Evolutionary conservation across 768 basidiomycete species (phyloP), one percentile per base, ranked within the genome.

Genomic region (Hericium erinaceus): DNA sequence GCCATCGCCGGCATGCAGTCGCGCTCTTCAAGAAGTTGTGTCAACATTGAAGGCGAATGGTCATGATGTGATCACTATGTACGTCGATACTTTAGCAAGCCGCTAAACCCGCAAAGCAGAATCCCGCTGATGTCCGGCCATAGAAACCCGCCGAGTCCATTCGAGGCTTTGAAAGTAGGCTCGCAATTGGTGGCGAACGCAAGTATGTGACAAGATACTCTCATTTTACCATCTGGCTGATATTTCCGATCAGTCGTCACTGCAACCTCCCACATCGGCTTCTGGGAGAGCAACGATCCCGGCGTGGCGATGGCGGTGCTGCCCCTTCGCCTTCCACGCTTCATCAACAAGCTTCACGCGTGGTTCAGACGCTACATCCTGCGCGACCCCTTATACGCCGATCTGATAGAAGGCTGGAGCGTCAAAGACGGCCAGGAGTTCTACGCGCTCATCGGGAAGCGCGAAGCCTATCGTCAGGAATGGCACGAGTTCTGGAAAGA

Each of bases 1-100:
- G 28, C 80, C 82, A 2, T 83, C 84, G 2, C 84, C 84, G 1
- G 78, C 84, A 0, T 84, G 82, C 58, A 65, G 67, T 33, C 75
- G 84, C n/a, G 83, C 80, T 15, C 70, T 85, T 9, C 62, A 74
- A 39, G 69, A 60, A 22, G 80, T 82, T 1, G 75, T 77, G 1
- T 70, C 76, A 0, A 67, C 69, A 4, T 68, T 85, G 18, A 57
- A 70, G 37, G 73, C 69, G 37, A 59, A 76, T 12, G 82, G 82
- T 0, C 79, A 85, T 37, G 71, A 78, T 48, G 68, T 83, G 6
- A 67, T 81, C 12, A 72, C 80, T 44, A 78, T 87, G 85, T 78
- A 63, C 46, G 16, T 24, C 11, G 33, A 33, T 10, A 2, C 52
- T 26, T 26, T 22, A 33, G 2, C 2, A 4, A 2, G 16, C 8